Conservation (phyloP, 495 filamentous ascomycete genomes). For the Aspergillus homomorphus region DNA sequence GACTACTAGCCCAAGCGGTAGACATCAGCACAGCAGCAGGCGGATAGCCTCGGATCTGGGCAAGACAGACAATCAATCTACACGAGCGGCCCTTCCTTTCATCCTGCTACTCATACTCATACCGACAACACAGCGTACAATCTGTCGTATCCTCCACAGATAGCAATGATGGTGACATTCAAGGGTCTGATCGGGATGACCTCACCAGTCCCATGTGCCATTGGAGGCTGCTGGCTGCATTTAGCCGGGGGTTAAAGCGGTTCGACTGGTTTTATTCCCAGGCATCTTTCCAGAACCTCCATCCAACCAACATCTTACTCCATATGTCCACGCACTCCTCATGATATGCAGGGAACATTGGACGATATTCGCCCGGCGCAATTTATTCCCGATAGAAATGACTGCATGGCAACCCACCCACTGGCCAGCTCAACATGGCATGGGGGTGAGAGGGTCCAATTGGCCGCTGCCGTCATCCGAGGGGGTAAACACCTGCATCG, state of each 20-base stretch:
- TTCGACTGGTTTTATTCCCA: conserved; percentile 3
- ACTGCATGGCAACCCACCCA: neutral
- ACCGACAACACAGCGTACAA: neutral
- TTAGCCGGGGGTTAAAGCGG: conserved; percentile 18
- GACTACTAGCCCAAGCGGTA: conserved; percentile 12
- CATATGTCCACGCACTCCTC: neutral
- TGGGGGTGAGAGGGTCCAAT: neutral
- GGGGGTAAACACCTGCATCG: neutral
- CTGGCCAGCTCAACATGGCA: neutral
- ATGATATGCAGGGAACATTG: neutral
- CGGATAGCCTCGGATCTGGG: conserved; percentile 13
- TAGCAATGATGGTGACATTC: neutral
- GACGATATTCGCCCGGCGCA: too few species aligned
- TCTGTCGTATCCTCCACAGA: too few species aligned
- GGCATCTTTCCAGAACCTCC: neutral
- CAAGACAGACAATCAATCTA: neutral
- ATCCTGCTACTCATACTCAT: neutral
- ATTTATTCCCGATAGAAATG: neutral
- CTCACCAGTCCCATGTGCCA: conserved; percentile 9
- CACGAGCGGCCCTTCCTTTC: neutral
- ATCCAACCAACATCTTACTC: too few species aligned
- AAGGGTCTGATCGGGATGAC: conserved; percentile 18
- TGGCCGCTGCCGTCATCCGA: neutral
- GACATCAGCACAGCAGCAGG: conserved; percentile 12
- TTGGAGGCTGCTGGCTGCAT: conserved; percentile 6